Evolutionary conservation across 768 basidiomycete genomes (phyloP).

Genomic region (Tylopilus rubrobrunneus): DNA sequence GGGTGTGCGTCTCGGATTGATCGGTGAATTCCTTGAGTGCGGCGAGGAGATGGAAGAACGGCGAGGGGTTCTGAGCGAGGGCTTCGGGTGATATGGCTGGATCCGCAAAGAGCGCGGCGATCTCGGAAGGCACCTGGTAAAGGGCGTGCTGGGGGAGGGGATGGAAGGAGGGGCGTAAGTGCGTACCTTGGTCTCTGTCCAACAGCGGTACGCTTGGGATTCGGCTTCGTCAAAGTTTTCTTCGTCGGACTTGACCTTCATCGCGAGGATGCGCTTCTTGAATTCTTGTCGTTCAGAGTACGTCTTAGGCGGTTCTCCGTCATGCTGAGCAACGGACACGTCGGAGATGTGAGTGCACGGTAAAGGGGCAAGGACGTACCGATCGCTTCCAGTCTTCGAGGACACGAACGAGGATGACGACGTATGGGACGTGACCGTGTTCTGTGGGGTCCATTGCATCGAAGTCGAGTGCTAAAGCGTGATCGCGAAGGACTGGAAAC

Average conservation of each 20-base stretch:
- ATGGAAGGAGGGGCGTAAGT: not conserved
- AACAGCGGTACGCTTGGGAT: constrained; percentile 80
- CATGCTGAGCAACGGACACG: constrained; percentile 47
- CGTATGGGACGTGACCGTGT: constrained; percentile 87
- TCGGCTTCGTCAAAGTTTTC: constrained; percentile 98
- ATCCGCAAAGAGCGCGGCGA: constrained; percentile 60
- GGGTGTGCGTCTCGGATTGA: constrained; percentile 50
- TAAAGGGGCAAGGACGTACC: constrained; percentile 40
- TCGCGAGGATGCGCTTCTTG: constrained; percentile 58
- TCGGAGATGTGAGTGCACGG: not conserved
- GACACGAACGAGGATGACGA: constrained; percentile 80
- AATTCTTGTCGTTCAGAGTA: constrained; percentile 72
- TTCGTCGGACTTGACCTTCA: constrained; percentile 78
- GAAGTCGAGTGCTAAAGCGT: constrained; percentile 69
- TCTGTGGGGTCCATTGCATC: constrained; percentile 81
- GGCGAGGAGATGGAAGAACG: constrained; percentile 76
- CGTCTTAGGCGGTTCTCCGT: constrained; percentile 50
- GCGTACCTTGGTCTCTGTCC: constrained; percentile 50
- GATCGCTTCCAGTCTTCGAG: constrained; percentile 78
- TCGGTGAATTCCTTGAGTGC: constrained; percentile 66
- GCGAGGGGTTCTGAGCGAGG: constrained; percentile 44
- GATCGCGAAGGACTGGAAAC: constrained; percentile 76
- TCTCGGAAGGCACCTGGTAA: constrained; percentile 61
- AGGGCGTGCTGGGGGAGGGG: not conserved
- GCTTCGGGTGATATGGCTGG: constrained; percentile 43